A percentile compares a stretch with the other conserved stretches of the same genome.
Conservation (phyloP, 768 basidiomycete species). For the Strobilomyces echinocephalus region DNA sequence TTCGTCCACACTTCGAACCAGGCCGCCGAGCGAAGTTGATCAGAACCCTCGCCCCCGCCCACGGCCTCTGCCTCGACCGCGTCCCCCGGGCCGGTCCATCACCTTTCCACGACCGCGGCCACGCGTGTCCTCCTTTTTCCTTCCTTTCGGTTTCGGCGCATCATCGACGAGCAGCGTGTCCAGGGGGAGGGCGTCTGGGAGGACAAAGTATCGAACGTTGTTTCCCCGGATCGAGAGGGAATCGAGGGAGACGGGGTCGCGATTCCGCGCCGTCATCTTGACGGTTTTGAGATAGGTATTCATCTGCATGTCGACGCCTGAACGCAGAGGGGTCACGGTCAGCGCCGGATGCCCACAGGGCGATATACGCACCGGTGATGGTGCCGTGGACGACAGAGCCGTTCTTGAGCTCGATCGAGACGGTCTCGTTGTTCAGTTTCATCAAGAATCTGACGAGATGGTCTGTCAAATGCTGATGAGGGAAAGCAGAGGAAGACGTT, state of each 20-base stretch:
- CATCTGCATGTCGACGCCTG: conserved; percentile 99
- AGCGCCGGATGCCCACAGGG: not conserved
- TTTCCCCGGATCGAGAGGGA: conserved; percentile 93
- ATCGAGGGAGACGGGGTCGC: conserved; percentile 92
- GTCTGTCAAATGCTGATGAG: conserved; percentile 3
- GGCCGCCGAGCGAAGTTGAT: not conserved
- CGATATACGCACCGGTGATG: conserved; percentile 72
- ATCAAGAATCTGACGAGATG: conserved; percentile 76
- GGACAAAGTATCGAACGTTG: conserved; percentile 93
- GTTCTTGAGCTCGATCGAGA: conserved; percentile 97
- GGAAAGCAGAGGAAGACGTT: conserved; percentile 9
- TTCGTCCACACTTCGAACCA: no score
- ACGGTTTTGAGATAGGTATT: conserved; percentile 98
- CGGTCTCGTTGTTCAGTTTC: conserved; percentile 96
- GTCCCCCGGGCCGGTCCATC: conserved; percentile 39
- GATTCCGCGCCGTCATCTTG: conserved; percentile 91
- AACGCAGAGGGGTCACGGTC: conserved; percentile 8
- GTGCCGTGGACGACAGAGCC: conserved; percentile 94
- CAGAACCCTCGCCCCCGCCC: conserved; percentile 44
- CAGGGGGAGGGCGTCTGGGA: conserved; percentile 95
- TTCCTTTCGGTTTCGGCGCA: conserved; percentile 90
- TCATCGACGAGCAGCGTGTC: conserved; percentile 98
- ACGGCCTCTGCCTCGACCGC: conserved; percentile 53
- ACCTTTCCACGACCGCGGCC: conserved; percentile 56
- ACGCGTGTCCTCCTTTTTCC: conserved; percentile 81